Evolutionary conservation across 257 asterid species (phyloP).

Genomic region (Ilex asprella): DNA sequence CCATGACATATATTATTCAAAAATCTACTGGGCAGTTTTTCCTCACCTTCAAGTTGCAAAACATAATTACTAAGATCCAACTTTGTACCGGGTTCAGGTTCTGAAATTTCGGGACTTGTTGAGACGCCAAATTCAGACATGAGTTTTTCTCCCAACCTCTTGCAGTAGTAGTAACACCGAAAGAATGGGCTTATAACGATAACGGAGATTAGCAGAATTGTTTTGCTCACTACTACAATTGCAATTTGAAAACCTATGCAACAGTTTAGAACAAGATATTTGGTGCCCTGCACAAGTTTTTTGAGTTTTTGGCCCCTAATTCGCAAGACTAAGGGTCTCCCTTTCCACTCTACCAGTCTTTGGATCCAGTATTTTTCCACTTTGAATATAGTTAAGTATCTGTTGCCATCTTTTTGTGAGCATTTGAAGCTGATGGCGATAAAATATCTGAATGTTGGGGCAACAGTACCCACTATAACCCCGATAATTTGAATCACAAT

Average conservation of each 20-base stretch:
- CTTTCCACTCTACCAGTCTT: slow-evolving; percentile 44
- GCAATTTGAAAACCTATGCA: slow-evolving; percentile 26
- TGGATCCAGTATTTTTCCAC: slow-evolving; percentile 40
- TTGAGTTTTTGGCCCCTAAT: slow-evolving; percentile 22
- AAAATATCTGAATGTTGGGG: slow-evolving; percentile 33
- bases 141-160: slow-evolving; percentile 2
- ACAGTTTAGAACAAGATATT: slow-evolving; percentile 20
- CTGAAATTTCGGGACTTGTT: slow-evolving; percentile 3
- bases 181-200: slow-evolving; percentile 12
- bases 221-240: slow-evolving; percentile 28
- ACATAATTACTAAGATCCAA: slow-evolving; percentile 22
- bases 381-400: slow-evolving; percentile 7
- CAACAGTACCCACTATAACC: slow-evolving; percentile 27
- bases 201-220: slow-evolving; percentile 21
- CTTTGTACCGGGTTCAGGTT: not conserved
- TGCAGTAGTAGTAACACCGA: slow-evolving; percentile 1
- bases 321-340: slow-evolving; percentile 18
- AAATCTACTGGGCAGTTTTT: not conserved
- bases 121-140: slow-evolving; percentile 13
- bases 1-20: not conserved
- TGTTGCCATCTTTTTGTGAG: slow-evolving; percentile 3
- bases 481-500: slow-evolving; percentile 25
- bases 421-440: slow-evolving; percentile 11
- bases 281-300: slow-evolving; percentile 21
- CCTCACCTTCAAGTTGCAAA: slow-evolving; percentile 11